Base-by-base conservation (phyloP, 768 basidiomycete genomes). In the Leucocoprinus sp. region DNA sequence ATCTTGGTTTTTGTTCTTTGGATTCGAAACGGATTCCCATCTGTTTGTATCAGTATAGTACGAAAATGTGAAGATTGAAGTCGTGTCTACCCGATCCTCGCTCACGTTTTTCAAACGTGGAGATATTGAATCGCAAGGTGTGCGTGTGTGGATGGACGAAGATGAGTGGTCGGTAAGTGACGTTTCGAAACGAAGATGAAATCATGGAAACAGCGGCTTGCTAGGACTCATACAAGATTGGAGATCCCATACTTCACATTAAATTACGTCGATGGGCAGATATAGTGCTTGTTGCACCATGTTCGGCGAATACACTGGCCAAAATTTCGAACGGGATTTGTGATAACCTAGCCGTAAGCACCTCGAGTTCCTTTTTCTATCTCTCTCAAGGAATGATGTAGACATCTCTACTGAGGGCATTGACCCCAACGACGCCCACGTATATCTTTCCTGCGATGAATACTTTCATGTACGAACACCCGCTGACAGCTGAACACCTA, bases 391-490 rank as follows among this genome's bases (percentile, higher is more conserved):
- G 2, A 9, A 5, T 18, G 5, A 24, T 36, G 18, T 51, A 84
- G 83, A 84, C 80, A 8, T 84, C 91, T 11, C 72, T 96, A 3
- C 74, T 96, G 50, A 80, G 91, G 17, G 93, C 91, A 0, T 68
- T 95, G 0, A 71, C 86, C 2, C 88, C 93, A 0, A 71, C 76
- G 5, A 96, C 90, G 0, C 86, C 87, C 5, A 92, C 90, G 5
- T 91, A 84, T 57, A 64, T 97, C 28, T 98, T 93, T 58, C 95
- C 95, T 1, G 96, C 95, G 0, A 99, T 98, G 95, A 99, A 99
- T 62, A 98, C 96, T 2, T 70, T 90, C 53, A 99, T 99, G 95
- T 98, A 89, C 58, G 80, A 87, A 49, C 93, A 98, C 59, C 92
- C 92, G 15, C 71, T 98, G 17, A 97, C 93, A 0, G 75, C 78